Evolutionary conservation across 495 filamentous ascomycete genomes (phyloP).

Genomic region (Cryomyces antarcticus): DNA sequence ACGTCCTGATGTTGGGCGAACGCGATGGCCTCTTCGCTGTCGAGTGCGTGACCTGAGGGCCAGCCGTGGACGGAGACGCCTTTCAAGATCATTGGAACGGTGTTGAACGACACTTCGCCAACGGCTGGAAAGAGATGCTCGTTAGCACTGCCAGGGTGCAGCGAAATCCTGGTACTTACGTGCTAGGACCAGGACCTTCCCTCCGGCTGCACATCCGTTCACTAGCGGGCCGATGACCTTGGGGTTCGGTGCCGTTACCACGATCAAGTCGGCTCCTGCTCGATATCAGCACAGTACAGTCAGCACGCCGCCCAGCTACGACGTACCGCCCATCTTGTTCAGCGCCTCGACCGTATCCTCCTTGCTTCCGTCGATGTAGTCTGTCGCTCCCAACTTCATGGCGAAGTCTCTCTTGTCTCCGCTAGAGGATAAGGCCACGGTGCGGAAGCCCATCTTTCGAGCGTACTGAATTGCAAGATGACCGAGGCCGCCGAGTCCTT

Average conservation of each 20-base stretch:
- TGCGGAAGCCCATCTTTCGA: slow-evolving; percentile 41
- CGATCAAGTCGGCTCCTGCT: slow-evolving; percentile 29
- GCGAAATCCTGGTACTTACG: slow-evolving; percentile 13
- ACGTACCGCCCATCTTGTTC: slow-evolving; percentile 31
- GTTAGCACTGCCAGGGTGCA: too few relatives aligned
- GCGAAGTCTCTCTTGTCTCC: slow-evolving; percentile 38
- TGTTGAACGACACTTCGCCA: slow-evolving; percentile 32
- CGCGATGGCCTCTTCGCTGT: slow-evolving; percentile 43
- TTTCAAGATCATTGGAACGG: slow-evolving; percentile 24
- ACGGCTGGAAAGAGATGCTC: slow-evolving; percentile 14
- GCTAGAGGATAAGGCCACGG: slow-evolving; percentile 39
- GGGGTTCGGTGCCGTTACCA: slow-evolving; percentile 41
- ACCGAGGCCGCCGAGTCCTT: slow-evolving; percentile 28
- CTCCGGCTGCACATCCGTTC: slow-evolving; percentile 30
- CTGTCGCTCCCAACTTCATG: slow-evolving; percentile 39
- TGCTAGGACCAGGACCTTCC: slow-evolving; percentile 40
- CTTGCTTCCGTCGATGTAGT: slow-evolving; percentile 41
- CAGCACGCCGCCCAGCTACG: too few relatives aligned
- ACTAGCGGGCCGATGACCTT: slow-evolving; percentile 32
- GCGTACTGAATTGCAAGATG: slow-evolving; percentile 51
- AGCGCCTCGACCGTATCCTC: slow-evolving; percentile 30
- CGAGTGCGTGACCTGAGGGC: slow-evolving; percentile 40
- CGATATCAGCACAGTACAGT: too few relatives aligned
- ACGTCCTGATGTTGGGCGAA: slow-evolving; percentile 37
- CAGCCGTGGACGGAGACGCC: slow-evolving; percentile 37